Evolutionary conservation across 2,329 filamentous ascomycete species (phyloP), one percentile per base, ranked within the genome.

Genomic region (Blastomyces gilchristii): DNA sequence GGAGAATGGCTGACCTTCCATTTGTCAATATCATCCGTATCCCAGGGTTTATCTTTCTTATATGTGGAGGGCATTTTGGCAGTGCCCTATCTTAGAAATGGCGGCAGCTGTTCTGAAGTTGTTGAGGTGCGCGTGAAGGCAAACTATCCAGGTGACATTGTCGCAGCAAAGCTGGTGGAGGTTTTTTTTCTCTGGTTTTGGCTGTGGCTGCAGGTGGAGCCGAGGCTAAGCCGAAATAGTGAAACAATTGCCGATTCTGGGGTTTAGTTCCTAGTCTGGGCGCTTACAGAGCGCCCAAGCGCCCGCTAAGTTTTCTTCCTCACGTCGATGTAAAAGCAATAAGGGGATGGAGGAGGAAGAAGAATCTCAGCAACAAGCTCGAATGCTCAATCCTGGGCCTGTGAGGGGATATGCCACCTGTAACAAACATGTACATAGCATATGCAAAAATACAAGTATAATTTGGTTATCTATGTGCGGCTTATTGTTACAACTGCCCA

Each of bases 21-120:
- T 76, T 97, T 96, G 79, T 97, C 93, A 67, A 97, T 90, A 72
- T 97, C 94, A 66, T 96, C 92, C 63, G 92, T 96, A 72, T 97
- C 92, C 92, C 92, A 95, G 62, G 91, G 89, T 76, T 96, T 96
- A 2, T 95, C 90, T 69, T 85, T 88, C 66, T 96, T 89, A 78
- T 96, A 86, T 68, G 88, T 96, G 39, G 90, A 94, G 66, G 91
- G 91, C 91, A 96, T 91, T 58, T 70, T 52, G 43, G 49, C 57
- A 25, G 28, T 12, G 25, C 31, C n/a, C 12, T 52, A 39, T 43
- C 2, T 18, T 54, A 54, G 34, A 50, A 14, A 16, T 43, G 16
- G 41, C 11, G 8, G 25, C 45, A n/a, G 50, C 37, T 54, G 49
- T 22, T 50, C 6, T 43, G 39, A 37, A 18, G 47, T 60, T 61